Percentiles rank a stretch among this genome's conserved stretches.
Evolutionary conservation across 306 rosid genomes (phyloP).

Genomic region (Quercus wislizeni): DNA sequence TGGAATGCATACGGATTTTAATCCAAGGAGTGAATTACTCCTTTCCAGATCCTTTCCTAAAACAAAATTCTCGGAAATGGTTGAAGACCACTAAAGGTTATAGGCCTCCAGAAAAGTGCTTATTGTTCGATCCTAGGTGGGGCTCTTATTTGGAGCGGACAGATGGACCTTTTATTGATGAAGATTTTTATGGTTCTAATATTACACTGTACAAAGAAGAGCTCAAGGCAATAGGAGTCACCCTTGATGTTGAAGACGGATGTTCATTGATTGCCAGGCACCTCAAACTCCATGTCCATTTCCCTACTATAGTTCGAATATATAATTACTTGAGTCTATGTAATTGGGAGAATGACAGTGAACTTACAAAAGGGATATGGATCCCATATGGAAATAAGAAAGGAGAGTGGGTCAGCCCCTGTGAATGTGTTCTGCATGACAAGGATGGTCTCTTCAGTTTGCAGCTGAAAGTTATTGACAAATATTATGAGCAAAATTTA

Average conservation of each 20-base stretch:
- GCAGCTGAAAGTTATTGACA: conserved; percentile 36
- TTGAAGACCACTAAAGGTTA: conserved; percentile 62
- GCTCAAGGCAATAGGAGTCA: conserved; percentile 58
- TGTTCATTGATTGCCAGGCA: conserved; percentile 39
- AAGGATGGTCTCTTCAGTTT: conserved; percentile 49
- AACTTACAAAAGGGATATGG: conserved; percentile 48
- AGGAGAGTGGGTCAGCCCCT: conserved; percentile 47
- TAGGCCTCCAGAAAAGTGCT: conserved; percentile 31
- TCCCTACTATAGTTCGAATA: conserved; percentile 29
- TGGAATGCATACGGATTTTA: conserved; percentile 41
- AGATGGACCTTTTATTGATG: conserved; percentile 76
- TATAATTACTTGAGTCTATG: conserved; percentile 37
- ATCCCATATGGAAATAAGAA: conserved; percentile 30
- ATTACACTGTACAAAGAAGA: conserved; percentile 41
- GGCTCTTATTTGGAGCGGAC: too few species aligned
- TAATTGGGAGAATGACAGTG: conserved; percentile 45
- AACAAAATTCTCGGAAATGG: conserved; percentile 50
- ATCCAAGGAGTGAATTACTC: neutral
- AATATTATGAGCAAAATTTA: conserved; percentile 28
- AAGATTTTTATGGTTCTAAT: conserved; percentile 39
- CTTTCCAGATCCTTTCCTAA: conserved; percentile 26
- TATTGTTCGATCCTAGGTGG: too few species aligned
- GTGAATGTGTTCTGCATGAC: conserved; percentile 53
- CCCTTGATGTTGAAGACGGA: conserved; percentile 34
- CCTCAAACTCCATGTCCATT: conserved; percentile 33